Evolutionary conservation across 371 early-diverging fungal species (phyloP), one percentile per base, ranked within the genome.

Genomic region (Dinochytrium kinnereticum): DNA sequence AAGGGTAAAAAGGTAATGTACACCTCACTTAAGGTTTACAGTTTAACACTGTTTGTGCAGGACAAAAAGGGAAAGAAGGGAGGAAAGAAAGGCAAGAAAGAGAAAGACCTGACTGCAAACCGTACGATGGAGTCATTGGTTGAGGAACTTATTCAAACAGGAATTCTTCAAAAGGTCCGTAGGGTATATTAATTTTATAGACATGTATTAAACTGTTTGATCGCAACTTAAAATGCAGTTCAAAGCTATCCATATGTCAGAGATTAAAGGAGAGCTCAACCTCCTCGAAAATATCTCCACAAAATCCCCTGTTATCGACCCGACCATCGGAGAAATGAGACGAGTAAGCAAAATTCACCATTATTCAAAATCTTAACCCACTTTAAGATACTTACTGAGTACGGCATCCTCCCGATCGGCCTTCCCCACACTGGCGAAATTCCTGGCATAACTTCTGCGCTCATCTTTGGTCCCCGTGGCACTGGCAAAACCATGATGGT

Each of bases 61-160:
- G 75, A 72, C 64, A 82, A 78, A 51, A 68, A 74, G 49, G 64
- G 49, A 73, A 75, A 71, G 75, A 70, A 51, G n/a, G 81, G 81
- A 1, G 78, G 76, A 17, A 87, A 81, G 70, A 85, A 88, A 72
- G 88, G 86, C 44, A 88, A 87, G 66, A 88, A 88, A 70, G 88
- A 88, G 68, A 88, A 88, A 74, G 89, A 88, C 53, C 59, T 88
- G 59, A 88, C 89, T 0, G 87, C 85, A 13, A 84, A 84, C 53
- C 74, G 86, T 28, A 87, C 88, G 1, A 85, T 85, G 79, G 88
- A 88, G 50, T 83, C 84, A 15, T 73, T 88, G 26, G 77, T 86
- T 13, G 86, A 86, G 69, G 89, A 87, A 75, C 71, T 88, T 0
- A 77, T 85, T 33, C 79, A 84, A 51, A 78, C 82, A 0, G 88